Conservation (phyloP, 2,329 filamentous ascomycete genomes). For the Arachnomyces sp. region DNA sequence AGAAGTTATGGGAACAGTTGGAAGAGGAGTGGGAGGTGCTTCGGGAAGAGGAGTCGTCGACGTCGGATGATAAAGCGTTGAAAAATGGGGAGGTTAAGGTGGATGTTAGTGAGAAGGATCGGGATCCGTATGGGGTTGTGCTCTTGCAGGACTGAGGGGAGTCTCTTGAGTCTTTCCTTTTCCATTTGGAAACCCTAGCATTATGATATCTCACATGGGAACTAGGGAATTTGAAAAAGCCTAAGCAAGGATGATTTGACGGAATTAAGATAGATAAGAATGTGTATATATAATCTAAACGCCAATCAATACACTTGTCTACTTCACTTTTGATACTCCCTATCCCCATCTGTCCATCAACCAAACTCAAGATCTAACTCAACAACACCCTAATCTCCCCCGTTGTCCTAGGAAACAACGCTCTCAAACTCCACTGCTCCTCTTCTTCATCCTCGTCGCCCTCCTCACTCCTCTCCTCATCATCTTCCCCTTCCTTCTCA, state of each 20-base stretch:
- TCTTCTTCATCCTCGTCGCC: slow-evolving; percentile 31
- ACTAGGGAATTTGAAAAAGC: too few relatives aligned
- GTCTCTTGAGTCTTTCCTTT: too few relatives aligned
- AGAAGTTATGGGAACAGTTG: slow-evolving; percentile 56
- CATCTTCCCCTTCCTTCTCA: slow-evolving; percentile 7
- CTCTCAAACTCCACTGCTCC: slow-evolving; percentile 37
- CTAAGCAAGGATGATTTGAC: too few relatives aligned
- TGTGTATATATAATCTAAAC: too few relatives aligned
- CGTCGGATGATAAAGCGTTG: slow-evolving; percentile 29
- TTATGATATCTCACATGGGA: too few relatives aligned
- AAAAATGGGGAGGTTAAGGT: slow-evolving; percentile 54
- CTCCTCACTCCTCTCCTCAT: slow-evolving; percentile 17
- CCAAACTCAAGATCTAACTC: slow-evolving; percentile 35
- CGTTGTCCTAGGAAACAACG: slow-evolving; percentile 56
- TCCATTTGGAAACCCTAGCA: too few relatives aligned
- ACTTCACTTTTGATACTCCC: too few relatives aligned
- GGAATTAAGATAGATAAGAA: slow-evolving; percentile 3
- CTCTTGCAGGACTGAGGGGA: slow-evolving; percentile 1
- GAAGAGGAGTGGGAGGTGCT: slow-evolving; percentile 47
- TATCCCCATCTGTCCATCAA: neutral
- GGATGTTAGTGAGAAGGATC: slow-evolving; percentile 68
- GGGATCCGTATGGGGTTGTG: slow-evolving; percentile 81
- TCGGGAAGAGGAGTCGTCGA: slow-evolving; percentile 34
- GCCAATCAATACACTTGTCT: neutral
- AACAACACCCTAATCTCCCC: slow-evolving; percentile 58